phyloP scores from a whole-genome alignment of 495 filamentous ascomycete genomes.

The Penicillium paxilli region DNA sequence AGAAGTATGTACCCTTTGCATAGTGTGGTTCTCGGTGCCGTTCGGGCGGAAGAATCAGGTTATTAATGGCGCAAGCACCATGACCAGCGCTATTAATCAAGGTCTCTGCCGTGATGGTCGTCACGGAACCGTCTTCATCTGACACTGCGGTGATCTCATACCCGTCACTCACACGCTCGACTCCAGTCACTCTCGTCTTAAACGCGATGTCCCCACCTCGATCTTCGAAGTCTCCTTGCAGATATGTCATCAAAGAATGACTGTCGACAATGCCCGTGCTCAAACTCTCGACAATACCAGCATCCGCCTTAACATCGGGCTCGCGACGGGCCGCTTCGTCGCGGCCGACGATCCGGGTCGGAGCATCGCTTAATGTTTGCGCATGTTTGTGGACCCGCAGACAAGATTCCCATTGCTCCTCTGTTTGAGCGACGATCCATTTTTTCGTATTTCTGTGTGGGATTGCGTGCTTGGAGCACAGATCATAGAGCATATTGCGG shows the following conservation, averaged over 20 bases:
- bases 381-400: constrained; percentile 68
- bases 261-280: constrained; percentile 90
- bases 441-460: constrained; percentile 78
- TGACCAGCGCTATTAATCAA: constrained; percentile 87
- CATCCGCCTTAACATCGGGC: constrained; percentile 67
- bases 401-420: constrained; percentile 64
- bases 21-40: constrained; percentile 66
- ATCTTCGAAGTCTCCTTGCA: constrained; percentile 77
- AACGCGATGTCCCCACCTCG: constrained; percentile 72
- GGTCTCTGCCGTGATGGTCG: constrained; percentile 67
- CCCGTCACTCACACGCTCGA: constrained; percentile 55
- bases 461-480: constrained; percentile 67
- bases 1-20: constrained; percentile 96
- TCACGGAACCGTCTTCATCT: constrained; percentile 38
- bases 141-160: constrained; percentile 56
- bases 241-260: constrained; percentile 76
- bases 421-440: constrained; percentile 90
- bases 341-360: constrained; percentile 65
- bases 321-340: constrained; percentile 65
- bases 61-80: constrained; percentile 71
- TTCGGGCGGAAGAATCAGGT: constrained; percentile 69
- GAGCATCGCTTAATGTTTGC: constrained; percentile 60
- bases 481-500: constrained; percentile 71
- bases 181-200: constrained; percentile 56
- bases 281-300: constrained; percentile 76